Evolutionary conservation across 352 stramenopile species (phyloP).

Genomic region (Stramenopiles sp.): DNA sequence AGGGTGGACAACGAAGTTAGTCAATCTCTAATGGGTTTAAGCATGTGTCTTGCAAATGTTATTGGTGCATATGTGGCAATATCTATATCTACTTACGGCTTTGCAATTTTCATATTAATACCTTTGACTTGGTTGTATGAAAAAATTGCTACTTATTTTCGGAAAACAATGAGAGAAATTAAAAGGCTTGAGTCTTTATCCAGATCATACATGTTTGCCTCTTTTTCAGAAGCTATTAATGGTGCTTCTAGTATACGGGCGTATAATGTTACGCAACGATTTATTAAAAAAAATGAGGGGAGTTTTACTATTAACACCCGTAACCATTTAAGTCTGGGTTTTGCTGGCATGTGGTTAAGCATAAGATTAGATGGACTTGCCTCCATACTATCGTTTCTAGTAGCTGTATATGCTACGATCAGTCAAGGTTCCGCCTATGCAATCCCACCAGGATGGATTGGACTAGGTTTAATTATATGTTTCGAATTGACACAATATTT

Average conservation of each 20-base stretch:
- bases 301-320: not conserved
- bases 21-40: not conserved
- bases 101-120: not conserved
- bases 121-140: not conserved
- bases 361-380: not conserved
- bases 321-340: not conserved
- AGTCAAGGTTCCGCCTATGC: not conserved
- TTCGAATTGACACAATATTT: not conserved
- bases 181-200: not conserved
- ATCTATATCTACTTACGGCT: not conserved
- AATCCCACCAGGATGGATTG: not conserved
- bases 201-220: constrained; percentile 53
- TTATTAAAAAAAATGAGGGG: constrained; percentile 23
- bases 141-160: not conserved
- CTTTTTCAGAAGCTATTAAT: constrained; percentile 56
- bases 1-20: constrained; percentile 55
- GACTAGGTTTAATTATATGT: not conserved
- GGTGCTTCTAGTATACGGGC: constrained; percentile 66
- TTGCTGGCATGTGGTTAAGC: not conserved
- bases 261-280: constrained; percentile 27
- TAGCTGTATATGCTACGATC: not conserved
- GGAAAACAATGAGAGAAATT: not conserved
- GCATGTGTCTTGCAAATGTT: not conserved
- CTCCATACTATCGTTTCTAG: not conserved
- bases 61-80: not conserved